Percentiles rank a stretch among this genome's conserved stretches.
Evolutionary conservation across 108 stramenopile genomes (phyloP).

Genomic region (Cafeteria roenbergensis): DNA sequence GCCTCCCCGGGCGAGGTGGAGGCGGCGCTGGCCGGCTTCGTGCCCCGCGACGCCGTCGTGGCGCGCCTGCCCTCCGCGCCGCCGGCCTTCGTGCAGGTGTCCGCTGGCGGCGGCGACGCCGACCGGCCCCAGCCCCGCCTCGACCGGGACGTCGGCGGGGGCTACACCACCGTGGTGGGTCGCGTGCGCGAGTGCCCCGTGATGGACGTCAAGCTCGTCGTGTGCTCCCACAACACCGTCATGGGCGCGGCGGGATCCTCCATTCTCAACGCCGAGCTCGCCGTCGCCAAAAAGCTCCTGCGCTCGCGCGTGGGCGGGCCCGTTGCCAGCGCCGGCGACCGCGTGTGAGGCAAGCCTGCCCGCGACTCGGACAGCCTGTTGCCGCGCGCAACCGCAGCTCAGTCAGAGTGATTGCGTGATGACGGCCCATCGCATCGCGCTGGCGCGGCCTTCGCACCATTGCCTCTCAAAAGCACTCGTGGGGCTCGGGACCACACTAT

Average conservation of each 20-base stretch:
- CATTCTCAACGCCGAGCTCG: not conserved
- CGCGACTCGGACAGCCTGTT: too few species aligned
- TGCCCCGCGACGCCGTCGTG: not conserved
- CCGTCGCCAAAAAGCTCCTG: not conserved
- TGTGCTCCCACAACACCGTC: not conserved
- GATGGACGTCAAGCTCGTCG: not conserved
- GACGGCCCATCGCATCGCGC: too few species aligned
- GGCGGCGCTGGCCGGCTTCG: not conserved
- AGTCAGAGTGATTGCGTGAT: too few species aligned
- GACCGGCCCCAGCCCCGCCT: not conserved
- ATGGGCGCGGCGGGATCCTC: not conserved
- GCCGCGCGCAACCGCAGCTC: too few species aligned
- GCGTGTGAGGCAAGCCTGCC: too few species aligned
- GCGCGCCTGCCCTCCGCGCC: too few species aligned
- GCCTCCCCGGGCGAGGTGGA: not conserved
- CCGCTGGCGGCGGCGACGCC: not conserved
- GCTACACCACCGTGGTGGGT: conserved; percentile 1
- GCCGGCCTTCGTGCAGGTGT: too few species aligned
- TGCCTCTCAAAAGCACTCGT: too few species aligned
- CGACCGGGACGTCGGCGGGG: not conserved
- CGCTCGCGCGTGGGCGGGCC: too few species aligned
- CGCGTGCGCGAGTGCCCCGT: not conserved
- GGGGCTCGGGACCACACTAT: too few species aligned
- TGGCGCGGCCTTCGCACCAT: too few species aligned
- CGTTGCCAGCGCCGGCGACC: too few species aligned